Base-by-base conservation (phyloP, 352 stramenopile genomes). In the Globisporangium carolinianum region DNA sequence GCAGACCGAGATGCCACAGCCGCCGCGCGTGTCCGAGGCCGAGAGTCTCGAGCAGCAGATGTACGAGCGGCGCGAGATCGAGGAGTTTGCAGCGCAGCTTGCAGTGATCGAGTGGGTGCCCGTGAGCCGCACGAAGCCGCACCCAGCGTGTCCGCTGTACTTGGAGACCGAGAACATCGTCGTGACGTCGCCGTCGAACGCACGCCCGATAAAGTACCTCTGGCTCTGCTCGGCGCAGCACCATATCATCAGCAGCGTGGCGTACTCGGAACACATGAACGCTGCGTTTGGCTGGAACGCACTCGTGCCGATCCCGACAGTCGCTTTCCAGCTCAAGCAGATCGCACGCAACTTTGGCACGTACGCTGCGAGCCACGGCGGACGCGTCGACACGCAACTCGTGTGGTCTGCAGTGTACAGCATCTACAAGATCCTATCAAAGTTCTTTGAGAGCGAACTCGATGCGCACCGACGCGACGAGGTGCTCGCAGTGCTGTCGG, bases 171-270 rank as follows among this genome's bases (percentile, higher is more conserved):
- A 76, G 42, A 38, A 48, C 36, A 46, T 81, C 5, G 51, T 86
- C 36, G 77, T 87, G 11, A 75, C 78, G 5, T 73, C 74, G 11
- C 73, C 80, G 8, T 49, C 68, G 36, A 60, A 69, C 47, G 67
- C 63, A 12, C 70, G 75, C 5, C 76, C 68, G n/a, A 56, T 63
- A 9, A 82, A 83, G 46, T 53, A 74, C 47, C 60, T 75, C 17
- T 83, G 65, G 63, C 61, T 91, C 18, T 91, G 81, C 57, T 91
- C 81, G 9, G 79, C 78, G 36, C 64, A 83, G 51, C 83, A 72
- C 42, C 69, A 87, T 51, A 85, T 91, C 51, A 72, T 89, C 15
- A 75, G 75, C 41, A 65, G 66, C 18, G 47, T 62, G 12, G 60
- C 79, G 6, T 69, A 75, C 58, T 87, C 76, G 38, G 57, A 73